Percentiles rank a stretch among this genome's conserved stretches.
These are phyloP conservation scores for Ligustrum vulgare DNA, from an alignment of 257 asterid species.

Conservation along the genomic window DNA sequence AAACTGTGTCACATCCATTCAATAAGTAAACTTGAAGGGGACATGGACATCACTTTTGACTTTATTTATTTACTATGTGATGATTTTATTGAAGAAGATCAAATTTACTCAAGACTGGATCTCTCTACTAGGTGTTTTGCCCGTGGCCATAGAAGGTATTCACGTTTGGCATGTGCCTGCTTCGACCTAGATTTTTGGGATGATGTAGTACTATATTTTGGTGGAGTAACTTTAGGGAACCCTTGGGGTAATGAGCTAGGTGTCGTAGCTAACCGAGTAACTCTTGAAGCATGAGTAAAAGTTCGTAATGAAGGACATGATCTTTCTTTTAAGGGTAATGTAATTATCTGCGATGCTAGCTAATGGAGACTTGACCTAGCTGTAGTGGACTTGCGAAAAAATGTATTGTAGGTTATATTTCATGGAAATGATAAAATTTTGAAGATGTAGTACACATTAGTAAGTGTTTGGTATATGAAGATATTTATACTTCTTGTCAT, in stretches of 20 bases:
- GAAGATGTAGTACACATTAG: neutral
- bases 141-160: neutral
- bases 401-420: neutral
- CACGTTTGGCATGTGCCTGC: neutral
- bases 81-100: neutral
- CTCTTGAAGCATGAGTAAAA: conserved; percentile 7
- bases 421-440: neutral
- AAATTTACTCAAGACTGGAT: neutral
- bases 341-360: neutral
- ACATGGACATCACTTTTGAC: conserved; percentile 9
- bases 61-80: neutral
- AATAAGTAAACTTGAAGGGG: conserved; percentile 17
- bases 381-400: conserved; percentile 6
- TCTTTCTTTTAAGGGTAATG: conserved; percentile 10
- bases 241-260: too few species aligned
- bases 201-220: neutral
- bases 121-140: neutral
- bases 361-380: neutral
- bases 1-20: too few species aligned
- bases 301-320: conserved; percentile 16
- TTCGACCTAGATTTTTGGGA: neutral
- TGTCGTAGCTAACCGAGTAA: conserved; percentile 17
- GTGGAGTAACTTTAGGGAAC: neutral
- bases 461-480: neutral
- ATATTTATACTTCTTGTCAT: too few species aligned